A percentile compares a stretch with the other conserved stretches of the same genome.
Evolutionary conservation across 2,329 filamentous ascomycete species (phyloP).

Genomic region (Phialemonium atrogriseum): DNA sequence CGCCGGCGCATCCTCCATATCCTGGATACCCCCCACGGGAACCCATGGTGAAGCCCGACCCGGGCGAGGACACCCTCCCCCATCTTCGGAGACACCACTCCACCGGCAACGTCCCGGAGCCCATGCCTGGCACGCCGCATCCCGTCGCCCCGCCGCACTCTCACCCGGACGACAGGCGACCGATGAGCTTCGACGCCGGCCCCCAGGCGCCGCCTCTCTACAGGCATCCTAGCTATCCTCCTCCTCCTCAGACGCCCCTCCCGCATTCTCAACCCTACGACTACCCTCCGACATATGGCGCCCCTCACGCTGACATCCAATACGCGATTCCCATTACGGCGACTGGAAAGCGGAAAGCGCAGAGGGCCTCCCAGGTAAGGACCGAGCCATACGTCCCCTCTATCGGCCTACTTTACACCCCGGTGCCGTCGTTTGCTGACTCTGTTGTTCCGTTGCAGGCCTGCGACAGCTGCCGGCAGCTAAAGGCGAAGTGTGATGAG

Average conservation of each 20-base stretch:
- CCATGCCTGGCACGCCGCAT: conserved; percentile 25
- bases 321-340: conserved; percentile 35
- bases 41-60: conserved; percentile 48
- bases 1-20: conserved; percentile 19
- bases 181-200: conserved; percentile 44
- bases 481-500: conserved; percentile 91
- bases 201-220: conserved; percentile 33
- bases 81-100: conserved; percentile 44
- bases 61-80: conserved; percentile 35
- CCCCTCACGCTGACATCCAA: conserved; percentile 26
- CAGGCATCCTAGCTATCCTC: conserved; percentile 31
- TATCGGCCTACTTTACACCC: background rate
- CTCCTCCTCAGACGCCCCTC: conserved; percentile 31
- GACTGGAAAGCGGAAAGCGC: conserved; percentile 52
- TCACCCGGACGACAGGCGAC: conserved; percentile 39
- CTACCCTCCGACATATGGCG: conserved; percentile 18
- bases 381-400: conserved; percentile 6
- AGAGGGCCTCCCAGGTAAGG: conserved; percentile 56
- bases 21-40: conserved; percentile 39
- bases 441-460: conserved; percentile 46
- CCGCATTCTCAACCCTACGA: conserved; percentile 27
- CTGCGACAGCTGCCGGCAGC: conserved; percentile 79
- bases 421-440: conserved; percentile 1
- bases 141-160: conserved; percentile 27
- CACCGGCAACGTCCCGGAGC: conserved; percentile 31